Conservation (phyloP, 1,284 basidiomycete species). For the Sporisorium scitamineum region DNA sequence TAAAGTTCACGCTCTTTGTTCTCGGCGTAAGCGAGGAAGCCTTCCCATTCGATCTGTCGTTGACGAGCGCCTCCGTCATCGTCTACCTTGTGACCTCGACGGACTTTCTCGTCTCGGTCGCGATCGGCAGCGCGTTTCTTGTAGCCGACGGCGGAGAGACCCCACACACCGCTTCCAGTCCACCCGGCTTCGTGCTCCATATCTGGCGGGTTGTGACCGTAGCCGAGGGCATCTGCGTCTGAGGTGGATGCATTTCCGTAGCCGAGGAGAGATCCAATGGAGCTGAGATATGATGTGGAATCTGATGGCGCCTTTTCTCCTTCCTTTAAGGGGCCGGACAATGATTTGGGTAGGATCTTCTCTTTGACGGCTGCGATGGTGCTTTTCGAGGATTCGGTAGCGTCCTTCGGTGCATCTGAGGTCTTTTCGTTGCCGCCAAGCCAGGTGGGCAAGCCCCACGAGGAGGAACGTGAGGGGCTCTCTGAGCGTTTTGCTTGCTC, state of each 20-base stretch:
- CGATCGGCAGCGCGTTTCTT: slow-evolving; percentile 54
- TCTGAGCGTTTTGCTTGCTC: slow-evolving; percentile 19
- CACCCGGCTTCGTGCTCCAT: slow-evolving; percentile 67
- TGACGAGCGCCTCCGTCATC: slow-evolving; percentile 59
- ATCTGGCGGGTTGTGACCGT: slow-evolving; percentile 44
- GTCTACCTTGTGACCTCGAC: slow-evolving; percentile 45
- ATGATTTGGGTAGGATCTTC: slow-evolving; percentile 28
- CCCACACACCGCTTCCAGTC: slow-evolving; percentile 68
- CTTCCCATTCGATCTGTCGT: slow-evolving; percentile 68
- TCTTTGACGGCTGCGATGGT: slow-evolving; percentile 33
- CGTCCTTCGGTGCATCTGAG: slow-evolving; percentile 2
- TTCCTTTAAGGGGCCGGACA: slow-evolving; percentile 7
- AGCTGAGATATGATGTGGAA: slow-evolving; percentile 29
- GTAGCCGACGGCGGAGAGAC: slow-evolving; percentile 58
- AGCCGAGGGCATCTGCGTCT: slow-evolving; percentile 13
- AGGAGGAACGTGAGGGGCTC: slow-evolving; percentile 22
- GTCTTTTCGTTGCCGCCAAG: slow-evolving; percentile 32
- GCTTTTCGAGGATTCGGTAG: slow-evolving; percentile 12
- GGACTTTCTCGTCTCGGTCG: slow-evolving; percentile 42
- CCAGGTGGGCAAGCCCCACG: slow-evolving; percentile 35
- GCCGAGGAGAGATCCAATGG: slow-evolving; percentile 39
- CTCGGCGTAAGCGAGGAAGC: slow-evolving; percentile 67
- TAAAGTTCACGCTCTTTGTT: slow-evolving; percentile 67
- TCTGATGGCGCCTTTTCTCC: slow-evolving; percentile 1
- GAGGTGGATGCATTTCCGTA: slow-evolving; percentile 19